phyloP scores from a whole-genome alignment of 2,329 filamentous ascomycete species.

The Pseudogymnoascus sp. region DNA sequence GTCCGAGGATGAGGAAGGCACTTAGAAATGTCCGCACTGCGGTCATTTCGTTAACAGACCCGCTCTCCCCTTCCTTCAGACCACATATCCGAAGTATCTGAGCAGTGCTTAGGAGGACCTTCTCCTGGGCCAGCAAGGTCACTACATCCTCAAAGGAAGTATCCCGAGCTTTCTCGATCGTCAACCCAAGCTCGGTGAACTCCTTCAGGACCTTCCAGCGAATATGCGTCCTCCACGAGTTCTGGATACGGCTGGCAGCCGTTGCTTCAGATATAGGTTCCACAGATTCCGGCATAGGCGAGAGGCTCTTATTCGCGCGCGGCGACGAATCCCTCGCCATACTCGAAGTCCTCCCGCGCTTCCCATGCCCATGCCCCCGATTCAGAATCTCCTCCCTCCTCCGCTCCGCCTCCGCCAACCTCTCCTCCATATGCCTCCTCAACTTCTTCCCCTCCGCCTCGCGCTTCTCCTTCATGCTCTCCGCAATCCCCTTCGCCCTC shows the following conservation, averaged over 20 bases:
- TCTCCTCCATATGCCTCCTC: conserved; percentile 69
- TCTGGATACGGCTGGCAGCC: conserved; percentile 59
- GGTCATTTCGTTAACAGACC: conserved; percentile 59
- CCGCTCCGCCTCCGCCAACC: conserved; percentile 67
- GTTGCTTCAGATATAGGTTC: conserved; percentile 46
- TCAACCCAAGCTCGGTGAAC: conserved; percentile 59
- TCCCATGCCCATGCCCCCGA: conserved; percentile 36
- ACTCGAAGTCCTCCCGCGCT: conserved; percentile 47
- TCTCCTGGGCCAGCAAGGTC: conserved; percentile 56
- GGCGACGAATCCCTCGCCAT: conserved; percentile 30
- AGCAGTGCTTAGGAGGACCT: conserved; percentile 57
- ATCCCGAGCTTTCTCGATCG: conserved; percentile 60
- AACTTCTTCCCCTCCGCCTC: conserved; percentile 64
- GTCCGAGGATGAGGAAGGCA: conserved; percentile 70
- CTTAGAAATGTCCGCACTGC: conserved; percentile 69
- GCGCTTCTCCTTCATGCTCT: conserved; percentile 71
- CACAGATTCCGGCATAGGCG: conserved; percentile 41
- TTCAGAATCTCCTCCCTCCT: conserved; percentile 57
- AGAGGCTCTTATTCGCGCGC: conserved; percentile 40
- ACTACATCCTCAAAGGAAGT: conserved; percentile 69
- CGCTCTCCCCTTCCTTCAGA: conserved; percentile 54
- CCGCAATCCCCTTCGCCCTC: conserved; percentile 73
- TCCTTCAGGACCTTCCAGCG: conserved; percentile 53
- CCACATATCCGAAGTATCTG: conserved; percentile 62
- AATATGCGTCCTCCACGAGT: conserved; percentile 56